Evolutionary conservation across 495 filamentous ascomycete species (phyloP).

Genomic region (Choiromyces venosus): DNA sequence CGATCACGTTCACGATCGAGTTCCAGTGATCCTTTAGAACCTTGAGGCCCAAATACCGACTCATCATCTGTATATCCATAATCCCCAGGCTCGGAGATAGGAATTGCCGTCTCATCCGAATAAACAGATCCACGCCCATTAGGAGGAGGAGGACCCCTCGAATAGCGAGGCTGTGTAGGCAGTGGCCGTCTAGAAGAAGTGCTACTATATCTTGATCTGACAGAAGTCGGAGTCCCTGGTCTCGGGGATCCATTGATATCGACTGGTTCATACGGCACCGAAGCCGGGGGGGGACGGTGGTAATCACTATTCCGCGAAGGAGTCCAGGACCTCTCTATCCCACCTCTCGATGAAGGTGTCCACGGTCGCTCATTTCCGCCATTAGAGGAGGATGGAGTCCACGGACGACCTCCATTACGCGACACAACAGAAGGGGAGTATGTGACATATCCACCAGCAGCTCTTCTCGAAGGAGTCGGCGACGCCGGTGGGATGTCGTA

Average conservation of each 20-base stretch:
- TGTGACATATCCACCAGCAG: conserved; percentile 21
- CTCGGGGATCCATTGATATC: conserved; percentile 85
- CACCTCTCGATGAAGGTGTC: conserved; percentile 16
- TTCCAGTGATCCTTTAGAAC: conserved; percentile 60
- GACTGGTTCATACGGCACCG: conserved; percentile 69
- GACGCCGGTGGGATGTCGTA: conserved; percentile 22
- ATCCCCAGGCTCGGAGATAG: conserved; percentile 25
- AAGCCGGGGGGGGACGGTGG: conserved; percentile 61
- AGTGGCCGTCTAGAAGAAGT: conserved; percentile 72
- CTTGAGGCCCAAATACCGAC: conserved; percentile 61
- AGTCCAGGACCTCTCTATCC: conserved; percentile 54
- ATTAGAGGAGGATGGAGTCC: conserved; percentile 31
- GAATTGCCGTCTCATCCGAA: conserved; percentile 34
- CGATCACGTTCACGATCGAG: conserved; percentile 52
- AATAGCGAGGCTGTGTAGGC: conserved; percentile 86
- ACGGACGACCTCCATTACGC: conserved; percentile 16
- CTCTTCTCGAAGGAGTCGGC: conserved; percentile 22
- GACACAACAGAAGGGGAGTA: conserved; percentile 25
- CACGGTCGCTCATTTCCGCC: conserved; percentile 17
- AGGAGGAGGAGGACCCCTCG: conserved; percentile 42
- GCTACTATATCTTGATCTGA: conserved; percentile 66
- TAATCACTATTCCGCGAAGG: conserved; percentile 61
- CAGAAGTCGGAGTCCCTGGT: conserved; percentile 68
- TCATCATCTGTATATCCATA: conserved; percentile 50
- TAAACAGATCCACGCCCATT: conserved; percentile 38